These are phyloP conservation scores for Hirsutella rhossiliensis DNA, from an alignment of 2,329 filamentous ascomycete species.

Conservation along the genomic window DNA sequence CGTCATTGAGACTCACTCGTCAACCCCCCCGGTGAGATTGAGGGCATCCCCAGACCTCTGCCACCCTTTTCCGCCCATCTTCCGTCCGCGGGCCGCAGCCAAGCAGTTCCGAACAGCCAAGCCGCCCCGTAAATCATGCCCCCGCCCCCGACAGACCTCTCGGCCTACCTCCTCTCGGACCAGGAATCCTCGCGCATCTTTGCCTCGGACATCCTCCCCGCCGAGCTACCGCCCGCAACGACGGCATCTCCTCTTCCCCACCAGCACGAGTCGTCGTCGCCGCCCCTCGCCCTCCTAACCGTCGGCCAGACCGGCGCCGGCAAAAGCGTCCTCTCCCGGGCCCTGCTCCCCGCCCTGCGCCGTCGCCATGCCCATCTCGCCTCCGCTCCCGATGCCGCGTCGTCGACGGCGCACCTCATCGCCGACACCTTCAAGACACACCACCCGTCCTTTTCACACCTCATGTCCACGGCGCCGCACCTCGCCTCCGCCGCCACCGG, in stretches of 20 bases:
- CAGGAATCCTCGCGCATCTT: neutral
- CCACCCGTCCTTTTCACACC: constrained; percentile 27
- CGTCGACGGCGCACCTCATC: constrained; percentile 26
- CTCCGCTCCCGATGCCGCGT: neutral
- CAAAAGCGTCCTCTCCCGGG: constrained; percentile 31
- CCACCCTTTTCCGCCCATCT: too few relatives aligned
- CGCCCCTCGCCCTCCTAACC: neutral
- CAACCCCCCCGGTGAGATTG: too few relatives aligned
- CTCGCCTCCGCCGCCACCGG: constrained; percentile 26
- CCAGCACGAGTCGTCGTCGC: neutral
- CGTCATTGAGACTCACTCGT: too few relatives aligned
- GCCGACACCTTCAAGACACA: constrained; percentile 37
- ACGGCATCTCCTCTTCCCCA: neutral
- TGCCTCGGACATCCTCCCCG: neutral
- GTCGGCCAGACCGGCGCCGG: constrained; percentile 35
- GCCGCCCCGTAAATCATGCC: too few relatives aligned
- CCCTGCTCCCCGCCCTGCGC: constrained; percentile 20
- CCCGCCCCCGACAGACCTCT: neutral
- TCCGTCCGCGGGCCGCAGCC: neutral
- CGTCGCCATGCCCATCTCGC: neutral
- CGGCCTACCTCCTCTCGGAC: neutral
- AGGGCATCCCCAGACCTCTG: too few relatives aligned
- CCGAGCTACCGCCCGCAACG: neutral
- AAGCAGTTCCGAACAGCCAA: too few relatives aligned
- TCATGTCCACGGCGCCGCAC: constrained; percentile 16